Conservation (phyloP, 2,329 filamentous ascomycete genomes). For the Talaromyces pinophilus region DNA sequence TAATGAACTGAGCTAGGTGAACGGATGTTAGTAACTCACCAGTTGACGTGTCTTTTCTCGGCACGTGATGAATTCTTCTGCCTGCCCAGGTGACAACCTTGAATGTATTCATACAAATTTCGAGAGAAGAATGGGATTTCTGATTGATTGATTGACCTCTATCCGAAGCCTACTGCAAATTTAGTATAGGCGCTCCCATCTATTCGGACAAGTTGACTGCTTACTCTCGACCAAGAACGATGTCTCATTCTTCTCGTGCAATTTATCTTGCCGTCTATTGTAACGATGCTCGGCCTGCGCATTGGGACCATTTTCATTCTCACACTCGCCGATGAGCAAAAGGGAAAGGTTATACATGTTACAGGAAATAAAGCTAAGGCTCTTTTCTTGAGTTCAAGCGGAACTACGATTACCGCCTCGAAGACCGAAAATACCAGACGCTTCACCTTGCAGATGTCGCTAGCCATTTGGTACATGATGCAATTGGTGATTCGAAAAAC, state of each 20-base stretch:
- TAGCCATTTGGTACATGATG: background rate
- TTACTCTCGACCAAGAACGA: background rate
- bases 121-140: background rate
- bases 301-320: conserved; percentile 9
- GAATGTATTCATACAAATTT: background rate
- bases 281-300: background rate
- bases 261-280: conserved; percentile 11
- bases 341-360: conserved; percentile 26
- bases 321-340: conserved; percentile 1
- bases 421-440: conserved; percentile 21
- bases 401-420: conserved; percentile 24
- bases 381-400: conserved; percentile 27
- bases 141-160: background rate
- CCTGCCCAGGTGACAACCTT: background rate
- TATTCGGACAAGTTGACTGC: background rate
- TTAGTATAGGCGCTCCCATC: background rate
- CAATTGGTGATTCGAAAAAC: background rate
- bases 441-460: conserved; percentile 21
- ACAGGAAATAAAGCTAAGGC: conserved; percentile 24
- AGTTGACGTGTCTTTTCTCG: background rate
- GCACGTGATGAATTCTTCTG: background rate
- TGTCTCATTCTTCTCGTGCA: conserved; percentile 8
- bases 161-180: background rate
- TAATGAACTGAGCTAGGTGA: background rate
- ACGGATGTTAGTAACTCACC: background rate